phyloP scores from a whole-genome alignment of 768 basidiomycete genomes.

The Hydnum rufescens region DNA sequence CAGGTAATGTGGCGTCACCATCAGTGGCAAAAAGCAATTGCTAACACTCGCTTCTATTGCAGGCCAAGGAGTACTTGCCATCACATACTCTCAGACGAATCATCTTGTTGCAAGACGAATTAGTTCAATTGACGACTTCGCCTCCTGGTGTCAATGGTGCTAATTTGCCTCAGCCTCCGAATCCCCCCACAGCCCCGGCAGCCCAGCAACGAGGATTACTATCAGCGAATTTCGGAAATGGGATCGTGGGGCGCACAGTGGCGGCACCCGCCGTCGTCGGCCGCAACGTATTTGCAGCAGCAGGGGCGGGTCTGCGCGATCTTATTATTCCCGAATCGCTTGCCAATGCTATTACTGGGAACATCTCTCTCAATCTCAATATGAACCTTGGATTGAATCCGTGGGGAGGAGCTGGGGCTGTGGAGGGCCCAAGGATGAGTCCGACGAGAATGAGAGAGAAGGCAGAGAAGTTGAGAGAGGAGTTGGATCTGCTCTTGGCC shows the following conservation, averaged over 20 bases:
- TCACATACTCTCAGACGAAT: conserved; percentile 67
- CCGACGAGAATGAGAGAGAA: conserved; percentile 28
- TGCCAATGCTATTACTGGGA: conserved; percentile 41
- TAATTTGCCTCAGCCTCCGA: background rate
- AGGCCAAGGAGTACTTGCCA: conserved; percentile 89
- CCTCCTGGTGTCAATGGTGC: background rate
- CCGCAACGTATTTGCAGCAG: conserved; percentile 29
- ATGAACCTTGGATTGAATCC: background rate
- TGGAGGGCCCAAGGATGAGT: conserved; percentile 17
- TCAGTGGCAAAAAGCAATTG: background rate
- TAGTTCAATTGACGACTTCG: conserved; percentile 29
- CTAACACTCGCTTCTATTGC: conserved; percentile 4
- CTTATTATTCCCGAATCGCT: conserved; percentile 88
- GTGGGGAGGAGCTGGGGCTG: conserved; percentile 19
- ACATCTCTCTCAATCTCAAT: background rate
- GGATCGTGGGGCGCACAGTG: conserved; percentile 1
- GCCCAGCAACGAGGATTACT: conserved; percentile 37
- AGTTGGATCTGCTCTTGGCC: conserved; percentile 78
- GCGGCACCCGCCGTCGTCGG: conserved; percentile 7
- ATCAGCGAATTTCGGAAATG: conserved; percentile 46
- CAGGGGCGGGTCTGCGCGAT: conserved; percentile 71
- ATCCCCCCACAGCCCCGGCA: conserved; percentile 11
- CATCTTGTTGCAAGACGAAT: conserved; percentile 63
- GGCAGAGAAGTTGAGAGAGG: conserved; percentile 51
- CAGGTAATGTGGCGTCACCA: conserved; percentile 31